Conservation (phyloP, 2,329 filamentous ascomycete genomes). For the Beauveria bassiana region DNA sequence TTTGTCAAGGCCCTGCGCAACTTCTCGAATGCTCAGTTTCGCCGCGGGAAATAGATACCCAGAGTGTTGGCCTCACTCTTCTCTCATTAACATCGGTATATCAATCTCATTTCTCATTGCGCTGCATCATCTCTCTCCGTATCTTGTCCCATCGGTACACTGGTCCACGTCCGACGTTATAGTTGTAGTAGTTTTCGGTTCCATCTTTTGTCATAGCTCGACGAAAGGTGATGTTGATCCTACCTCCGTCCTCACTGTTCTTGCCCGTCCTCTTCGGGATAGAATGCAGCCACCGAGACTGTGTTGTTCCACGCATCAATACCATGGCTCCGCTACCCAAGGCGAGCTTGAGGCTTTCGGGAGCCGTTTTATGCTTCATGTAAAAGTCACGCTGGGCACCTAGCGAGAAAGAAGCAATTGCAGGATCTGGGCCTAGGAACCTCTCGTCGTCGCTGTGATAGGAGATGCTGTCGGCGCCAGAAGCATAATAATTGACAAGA, state of each 20-base stretch:
- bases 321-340: slow-evolving; percentile 69
- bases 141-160: slow-evolving; percentile 60
- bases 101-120: slow-evolving; percentile 19
- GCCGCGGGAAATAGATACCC: slow-evolving; percentile 56
- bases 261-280: slow-evolving; percentile 66
- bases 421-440: slow-evolving; percentile 61
- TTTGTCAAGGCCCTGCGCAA: slow-evolving; percentile 80
- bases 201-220: slow-evolving; percentile 62
- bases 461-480: slow-evolving; percentile 66
- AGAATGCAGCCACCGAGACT: slow-evolving; percentile 69
- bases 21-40: slow-evolving; percentile 82
- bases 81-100: not conserved
- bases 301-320: slow-evolving; percentile 68
- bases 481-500: slow-evolving; percentile 78
- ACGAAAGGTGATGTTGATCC: slow-evolving; percentile 74
- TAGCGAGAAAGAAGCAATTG: slow-evolving; percentile 68
- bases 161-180: slow-evolving; percentile 66
- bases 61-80: slow-evolving; percentile 8
- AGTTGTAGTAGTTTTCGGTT: slow-evolving; percentile 77
- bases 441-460: slow-evolving; percentile 77
- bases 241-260: slow-evolving; percentile 52
- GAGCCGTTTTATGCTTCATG: slow-evolving; percentile 65
- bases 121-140: slow-evolving; percentile 40
- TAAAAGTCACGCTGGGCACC: slow-evolving; percentile 68
- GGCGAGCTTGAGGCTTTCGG: slow-evolving; percentile 37